These are phyloP conservation scores for Trichoderma brevicompactum DNA, from an alignment of 2,329 filamentous ascomycete genomes.

Conservation along the genomic window DNA sequence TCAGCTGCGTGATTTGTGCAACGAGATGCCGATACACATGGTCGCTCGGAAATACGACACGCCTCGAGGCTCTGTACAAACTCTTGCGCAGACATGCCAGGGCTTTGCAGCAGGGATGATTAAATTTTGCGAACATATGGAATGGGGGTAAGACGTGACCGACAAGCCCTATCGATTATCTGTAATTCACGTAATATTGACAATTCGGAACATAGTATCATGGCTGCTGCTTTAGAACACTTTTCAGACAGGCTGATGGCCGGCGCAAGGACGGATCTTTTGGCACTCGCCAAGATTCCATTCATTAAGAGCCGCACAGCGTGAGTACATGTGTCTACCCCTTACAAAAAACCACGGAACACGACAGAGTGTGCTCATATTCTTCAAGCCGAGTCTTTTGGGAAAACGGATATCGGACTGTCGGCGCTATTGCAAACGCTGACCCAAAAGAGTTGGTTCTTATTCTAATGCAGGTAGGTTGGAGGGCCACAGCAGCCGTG, in stretches of 20 bases:
- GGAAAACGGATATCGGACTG: constrained; percentile 74
- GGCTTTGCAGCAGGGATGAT: constrained; percentile 80
- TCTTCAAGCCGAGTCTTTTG: constrained; percentile 63
- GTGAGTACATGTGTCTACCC: constrained; percentile 33
- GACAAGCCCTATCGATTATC: neutral
- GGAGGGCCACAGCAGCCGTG: neutral
- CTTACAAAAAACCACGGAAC: neutral
- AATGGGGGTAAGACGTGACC: constrained; percentile 59
- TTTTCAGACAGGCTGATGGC: constrained; percentile 75
- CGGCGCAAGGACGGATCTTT: constrained; percentile 70
- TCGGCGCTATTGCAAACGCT: constrained; percentile 71
- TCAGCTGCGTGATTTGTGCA: constrained; percentile 78
- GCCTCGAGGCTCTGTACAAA: constrained; percentile 72
- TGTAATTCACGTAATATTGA: neutral
- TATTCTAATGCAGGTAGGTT: constrained; percentile 68
- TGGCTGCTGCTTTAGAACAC: constrained; percentile 73
- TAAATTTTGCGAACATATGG: constrained; percentile 79
- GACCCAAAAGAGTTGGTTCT: constrained; percentile 70
- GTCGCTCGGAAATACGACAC: constrained; percentile 73
- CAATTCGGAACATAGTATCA: constrained; percentile 52
- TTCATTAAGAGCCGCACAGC: constrained; percentile 80
- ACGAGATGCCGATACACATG: constrained; percentile 71
- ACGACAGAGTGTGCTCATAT: neutral
- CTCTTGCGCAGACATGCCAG: constrained; percentile 72
- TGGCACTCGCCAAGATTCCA: constrained; percentile 71